Percentiles rank a stretch among this genome's conserved stretches.
These are phyloP conservation scores for Lachancea nothofagi DNA, from an alignment of 805 yeast genomes.

Conservation along the genomic window DNA sequence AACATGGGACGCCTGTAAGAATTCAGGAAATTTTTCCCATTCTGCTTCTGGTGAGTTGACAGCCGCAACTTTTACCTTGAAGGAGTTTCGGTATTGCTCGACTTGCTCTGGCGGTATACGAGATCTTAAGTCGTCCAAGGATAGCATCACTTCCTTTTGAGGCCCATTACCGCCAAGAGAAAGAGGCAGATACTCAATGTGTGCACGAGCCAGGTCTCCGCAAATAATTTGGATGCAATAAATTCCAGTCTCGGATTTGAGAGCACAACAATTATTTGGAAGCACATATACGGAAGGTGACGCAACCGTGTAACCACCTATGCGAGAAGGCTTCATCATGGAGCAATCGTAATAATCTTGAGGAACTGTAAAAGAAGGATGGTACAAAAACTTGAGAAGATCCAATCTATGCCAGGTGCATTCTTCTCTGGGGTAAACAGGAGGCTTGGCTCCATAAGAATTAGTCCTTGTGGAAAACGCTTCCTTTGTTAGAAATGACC, in stretches of 20 bases:
- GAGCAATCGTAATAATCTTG: constrained; percentile 50
- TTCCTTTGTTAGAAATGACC: constrained; percentile 77
- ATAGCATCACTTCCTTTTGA: constrained; percentile 45
- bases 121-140: constrained; percentile 41
- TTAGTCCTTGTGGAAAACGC: constrained; percentile 48
- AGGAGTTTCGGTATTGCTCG: constrained; percentile 27
- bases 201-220: constrained; percentile 48
- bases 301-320: constrained; percentile 21
- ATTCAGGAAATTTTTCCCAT: constrained; percentile 43
- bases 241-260: constrained; percentile 60
- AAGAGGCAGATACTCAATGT: constrained; percentile 54
- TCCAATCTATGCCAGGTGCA: constrained; percentile 89
- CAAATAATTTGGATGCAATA: constrained; percentile 66
- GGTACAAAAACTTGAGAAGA: constrained; percentile 67
- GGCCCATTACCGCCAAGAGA: constrained; percentile 57
- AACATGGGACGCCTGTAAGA: constrained; percentile 16
- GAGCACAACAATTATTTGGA: constrained; percentile 39
- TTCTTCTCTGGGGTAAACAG: constrained; percentile 52
- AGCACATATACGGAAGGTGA: constrained; percentile 43
- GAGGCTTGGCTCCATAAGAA: constrained; percentile 41
- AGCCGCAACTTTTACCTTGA: constrained; percentile 47
- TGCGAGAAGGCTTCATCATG: constrained; percentile 32
- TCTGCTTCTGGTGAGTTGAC: constrained; percentile 55
- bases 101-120: constrained; percentile 29
- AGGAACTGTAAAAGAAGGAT: constrained; percentile 73